Base-by-base conservation (phyloP, 805 yeast species). In the Nakazawaea ishiwadae region DNA sequence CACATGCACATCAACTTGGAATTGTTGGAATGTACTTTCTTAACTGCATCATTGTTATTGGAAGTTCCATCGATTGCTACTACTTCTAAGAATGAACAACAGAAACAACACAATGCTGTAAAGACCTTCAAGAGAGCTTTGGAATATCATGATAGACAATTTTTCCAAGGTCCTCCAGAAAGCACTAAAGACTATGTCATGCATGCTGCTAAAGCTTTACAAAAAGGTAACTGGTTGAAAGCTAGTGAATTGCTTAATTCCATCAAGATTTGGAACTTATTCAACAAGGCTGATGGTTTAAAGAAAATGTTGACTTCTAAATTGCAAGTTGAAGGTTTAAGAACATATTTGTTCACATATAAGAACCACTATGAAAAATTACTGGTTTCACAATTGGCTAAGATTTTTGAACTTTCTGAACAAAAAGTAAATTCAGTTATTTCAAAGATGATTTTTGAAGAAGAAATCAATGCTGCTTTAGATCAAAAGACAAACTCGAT, bases 1-100 rank as follows among this genome's bases (percentile, higher is more conserved):
- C 99, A 93, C 68, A 89, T 88, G 85, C 99, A 93, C 68, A 91
- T 93, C 63, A 93, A 93, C 66, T 71, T 91, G 54, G 98, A 95
- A 71, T 78, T 93, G 56, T 75, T 93, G 51, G 99, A 93, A 67
- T 84, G 95, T 60, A 96, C 87, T 36, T 91, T 84, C 73, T 77
- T 89, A 71, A 93, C 98, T 10, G 73, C 87, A 44, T 86, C 96
- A 23, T 70, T 93, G 65, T 75, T 93, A 58, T 77, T 87, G 51
- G 99, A 95, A 70, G 81, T 93, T 46, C 99, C 99, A 28, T 79
- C 77, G 57, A 78, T 88, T 69, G 95, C 95, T 21, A 82, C 85
- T 50, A 69, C 79, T 43, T 73, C 77, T 37, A 77, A 79, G 53
- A 70, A 79, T 54, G 81, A 81, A 58, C 82, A 81, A 60, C 58